A percentile compares a stretch with the other conserved stretches of the same genome.
Conservation (phyloP, 169 alveolate genomes). For the Ichthyophthirius multifiliis region DNA sequence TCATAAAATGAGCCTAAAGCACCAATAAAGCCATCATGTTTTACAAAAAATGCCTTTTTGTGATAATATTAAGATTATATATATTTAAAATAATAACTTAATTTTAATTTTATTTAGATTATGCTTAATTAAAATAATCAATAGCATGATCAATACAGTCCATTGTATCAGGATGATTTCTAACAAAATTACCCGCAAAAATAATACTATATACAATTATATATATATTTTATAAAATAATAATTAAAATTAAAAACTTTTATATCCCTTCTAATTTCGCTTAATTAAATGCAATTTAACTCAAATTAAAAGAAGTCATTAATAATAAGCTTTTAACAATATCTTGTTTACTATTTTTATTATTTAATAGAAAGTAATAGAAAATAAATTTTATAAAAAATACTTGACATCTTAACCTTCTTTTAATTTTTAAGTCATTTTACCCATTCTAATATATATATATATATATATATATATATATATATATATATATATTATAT, state of each 20-base stretch:
- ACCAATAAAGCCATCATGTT: constrained; percentile 46
- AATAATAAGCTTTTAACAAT: constrained; percentile 21
- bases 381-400: not conserved
- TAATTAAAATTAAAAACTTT: not conserved
- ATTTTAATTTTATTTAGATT: not conserved
- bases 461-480: not conserved
- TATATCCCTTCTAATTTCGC: constrained; percentile 28
- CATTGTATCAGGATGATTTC: constrained; percentile 39
- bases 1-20: constrained; percentile 26
- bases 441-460: not conserved
- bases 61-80: not conserved
- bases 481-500: too few species aligned
- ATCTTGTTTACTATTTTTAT: not conserved
- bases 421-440: not conserved
- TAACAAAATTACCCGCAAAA: constrained; percentile 34
- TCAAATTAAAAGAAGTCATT: constrained; percentile 37
- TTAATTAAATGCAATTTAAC: constrained; percentile 31
- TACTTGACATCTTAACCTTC: constrained; percentile 13
- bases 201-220: not conserved
- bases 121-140: constrained; percentile 9
- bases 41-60: constrained; percentile 27
- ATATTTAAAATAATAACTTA: not conserved
- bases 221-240: too few species aligned
- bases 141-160: constrained; percentile 36
- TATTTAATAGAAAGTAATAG: not conserved